phyloP scores from a whole-genome alignment of 106 monocot species.

The Chionographis japonica region DNA sequence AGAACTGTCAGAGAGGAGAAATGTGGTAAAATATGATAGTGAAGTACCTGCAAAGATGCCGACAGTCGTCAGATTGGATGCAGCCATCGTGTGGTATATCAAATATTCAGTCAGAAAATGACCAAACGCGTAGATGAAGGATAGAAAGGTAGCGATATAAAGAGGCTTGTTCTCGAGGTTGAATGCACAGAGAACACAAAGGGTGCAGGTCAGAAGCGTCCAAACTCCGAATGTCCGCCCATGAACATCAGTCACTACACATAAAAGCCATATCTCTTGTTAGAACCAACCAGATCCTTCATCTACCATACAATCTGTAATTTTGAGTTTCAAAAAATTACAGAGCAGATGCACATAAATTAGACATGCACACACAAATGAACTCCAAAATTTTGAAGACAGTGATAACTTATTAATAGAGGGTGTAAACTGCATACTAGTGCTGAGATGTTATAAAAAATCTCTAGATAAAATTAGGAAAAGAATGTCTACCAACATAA shows the following conservation, averaged over 20 bases:
- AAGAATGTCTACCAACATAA: no score
- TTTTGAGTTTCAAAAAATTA: no score
- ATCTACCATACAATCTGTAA: background rate
- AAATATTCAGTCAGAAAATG: slow-evolving; percentile 90
- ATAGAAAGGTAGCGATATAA: slow-evolving; percentile 73
- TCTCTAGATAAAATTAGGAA: no score
- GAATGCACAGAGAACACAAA: slow-evolving; percentile 87
- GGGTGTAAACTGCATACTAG: no score
- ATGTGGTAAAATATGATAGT: slow-evolving; percentile 1
- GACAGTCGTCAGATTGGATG: slow-evolving; percentile 74
- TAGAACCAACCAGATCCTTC: background rate
- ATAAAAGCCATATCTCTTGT: slow-evolving; percentile 1
- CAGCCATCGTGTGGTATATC: slow-evolving; percentile 79
- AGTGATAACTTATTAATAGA: no score
- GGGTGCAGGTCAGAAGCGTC: slow-evolving; percentile 90
- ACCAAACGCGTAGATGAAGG: slow-evolving; percentile 88
- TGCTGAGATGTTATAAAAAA: no score
- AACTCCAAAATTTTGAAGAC: no score
- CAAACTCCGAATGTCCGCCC: slow-evolving; percentile 97
- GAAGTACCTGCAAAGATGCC: slow-evolving; percentile 85
- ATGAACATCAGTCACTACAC: slow-evolving; percentile 95
- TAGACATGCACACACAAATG: no score
- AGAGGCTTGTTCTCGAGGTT: slow-evolving; percentile 87
- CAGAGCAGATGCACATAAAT: no score
- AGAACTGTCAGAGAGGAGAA: no score